Percentiles rank a stretch among this genome's conserved stretches.
These are phyloP conservation scores for Populus trichocarpa DNA, from an alignment of 441 rosid genomes.

Conservation along the genomic window DNA sequence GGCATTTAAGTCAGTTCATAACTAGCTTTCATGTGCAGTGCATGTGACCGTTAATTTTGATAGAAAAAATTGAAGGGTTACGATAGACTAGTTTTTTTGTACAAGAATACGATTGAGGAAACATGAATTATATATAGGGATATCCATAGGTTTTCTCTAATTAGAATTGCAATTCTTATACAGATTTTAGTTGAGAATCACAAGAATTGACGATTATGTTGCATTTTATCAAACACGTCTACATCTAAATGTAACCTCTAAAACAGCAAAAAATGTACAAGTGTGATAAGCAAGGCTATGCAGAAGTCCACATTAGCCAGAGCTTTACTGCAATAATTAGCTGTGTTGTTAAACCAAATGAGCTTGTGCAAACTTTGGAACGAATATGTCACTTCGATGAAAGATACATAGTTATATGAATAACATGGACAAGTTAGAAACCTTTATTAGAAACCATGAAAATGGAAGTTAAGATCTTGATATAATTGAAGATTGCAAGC, in stretches of 20 bases:
- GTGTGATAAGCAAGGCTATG: neutral
- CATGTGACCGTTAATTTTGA: too few relatives aligned
- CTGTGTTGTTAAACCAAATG: neutral
- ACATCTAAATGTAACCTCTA: too few relatives aligned
- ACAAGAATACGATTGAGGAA: too few relatives aligned
- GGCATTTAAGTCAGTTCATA: too few relatives aligned
- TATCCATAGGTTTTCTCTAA: neutral
- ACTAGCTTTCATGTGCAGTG: too few relatives aligned
- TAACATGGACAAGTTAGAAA: neutral
- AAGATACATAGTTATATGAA: neutral
- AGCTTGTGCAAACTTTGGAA: neutral
- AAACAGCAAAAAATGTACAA: neutral
- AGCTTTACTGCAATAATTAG: neutral
- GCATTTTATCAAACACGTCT: too few relatives aligned
- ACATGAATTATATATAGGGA: neutral
- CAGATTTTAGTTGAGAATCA: neutral
- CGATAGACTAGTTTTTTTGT: too few relatives aligned
- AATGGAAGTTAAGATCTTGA: neutral
- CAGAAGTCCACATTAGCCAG: neutral
- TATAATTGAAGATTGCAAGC: constrained; percentile 6
- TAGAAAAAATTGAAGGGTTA: too few relatives aligned
- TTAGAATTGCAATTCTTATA: neutral
- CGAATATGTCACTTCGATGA: neutral
- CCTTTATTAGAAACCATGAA: neutral
- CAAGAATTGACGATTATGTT: neutral